phyloP scores from a whole-genome alignment of 192 early-diverging fungal genomes.

The Coemansia sp. region DNA sequence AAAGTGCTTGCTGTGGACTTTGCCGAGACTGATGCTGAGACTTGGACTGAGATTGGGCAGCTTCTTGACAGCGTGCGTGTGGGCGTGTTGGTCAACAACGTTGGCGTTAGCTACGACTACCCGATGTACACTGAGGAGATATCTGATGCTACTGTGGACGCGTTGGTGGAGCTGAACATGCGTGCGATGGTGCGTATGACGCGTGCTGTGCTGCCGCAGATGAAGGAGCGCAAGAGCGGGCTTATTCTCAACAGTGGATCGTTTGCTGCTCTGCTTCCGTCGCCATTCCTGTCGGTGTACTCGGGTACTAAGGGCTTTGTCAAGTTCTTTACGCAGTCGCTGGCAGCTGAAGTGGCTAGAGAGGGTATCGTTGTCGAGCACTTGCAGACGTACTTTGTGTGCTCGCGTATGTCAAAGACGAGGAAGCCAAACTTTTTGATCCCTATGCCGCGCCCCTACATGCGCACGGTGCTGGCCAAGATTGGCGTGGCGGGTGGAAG shows the following conservation, averaged over 20 bases:
- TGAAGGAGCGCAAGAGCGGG: conserved; percentile 75
- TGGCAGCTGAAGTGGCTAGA: conserved; percentile 76
- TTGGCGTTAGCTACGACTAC: conserved; percentile 88
- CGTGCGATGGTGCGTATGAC: conserved; percentile 82
- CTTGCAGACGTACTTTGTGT: conserved; percentile 96
- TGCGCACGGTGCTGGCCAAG: conserved; percentile 67
- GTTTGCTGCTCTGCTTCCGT: conserved; percentile 82
- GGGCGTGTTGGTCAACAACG: conserved; percentile 86
- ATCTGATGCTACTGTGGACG: conserved; percentile 60
- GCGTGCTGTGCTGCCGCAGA: conserved; percentile 75
- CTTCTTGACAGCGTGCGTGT: conserved; percentile 60
- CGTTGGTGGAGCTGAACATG: conserved; percentile 88
- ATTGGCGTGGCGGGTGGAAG: conserved; percentile 71
- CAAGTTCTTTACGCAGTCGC: conserved; percentile 84
- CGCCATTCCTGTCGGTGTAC: conserved; percentile 87
- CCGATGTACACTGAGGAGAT: conserved; percentile 87
- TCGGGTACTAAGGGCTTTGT: conserved; percentile 94
- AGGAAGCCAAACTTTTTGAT: conserved; percentile 75
- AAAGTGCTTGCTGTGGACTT: conserved; percentile 83
- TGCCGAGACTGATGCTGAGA: conserved; percentile 49
- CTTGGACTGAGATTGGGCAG: conserved; percentile 68
- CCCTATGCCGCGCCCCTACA: conserved; percentile 82
- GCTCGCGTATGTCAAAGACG: conserved; percentile 94
- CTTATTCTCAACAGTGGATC: conserved; percentile 94
- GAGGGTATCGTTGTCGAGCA: conserved; percentile 84